Conservation (phyloP, 169 alveolate genomes). For the Eimeria tenella region DNA sequence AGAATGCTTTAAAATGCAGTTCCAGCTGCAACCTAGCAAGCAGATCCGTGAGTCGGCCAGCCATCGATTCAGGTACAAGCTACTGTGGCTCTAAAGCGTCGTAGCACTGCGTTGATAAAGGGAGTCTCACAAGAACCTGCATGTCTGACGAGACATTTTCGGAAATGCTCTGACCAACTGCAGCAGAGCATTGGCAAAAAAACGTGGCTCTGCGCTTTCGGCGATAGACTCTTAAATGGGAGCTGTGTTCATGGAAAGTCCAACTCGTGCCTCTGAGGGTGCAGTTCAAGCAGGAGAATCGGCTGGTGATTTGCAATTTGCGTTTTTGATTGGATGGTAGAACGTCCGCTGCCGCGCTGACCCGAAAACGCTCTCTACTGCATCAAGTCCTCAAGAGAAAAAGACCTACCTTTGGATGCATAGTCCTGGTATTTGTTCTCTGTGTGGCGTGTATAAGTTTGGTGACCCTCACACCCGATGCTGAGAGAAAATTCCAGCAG, state of each 20-base stretch:
- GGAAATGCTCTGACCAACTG: constrained; percentile 53
- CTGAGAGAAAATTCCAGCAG: constrained; percentile 30
- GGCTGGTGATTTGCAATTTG: too few species aligned
- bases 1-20: not conserved
- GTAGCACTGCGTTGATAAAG: not conserved
- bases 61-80: not conserved
- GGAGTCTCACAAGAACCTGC: constrained; percentile 18
- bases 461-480: constrained; percentile 61
- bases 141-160: constrained; percentile 57
- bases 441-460: constrained; percentile 37
- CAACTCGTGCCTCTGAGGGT: not conserved
- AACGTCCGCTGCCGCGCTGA: not conserved
- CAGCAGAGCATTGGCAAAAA: not conserved
- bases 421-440: constrained; percentile 68
- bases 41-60: not conserved
- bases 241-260: too few species aligned
- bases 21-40: too few species aligned
- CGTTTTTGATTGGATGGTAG: too few species aligned
- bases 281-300: not conserved
- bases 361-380: not conserved
- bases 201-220: not conserved
- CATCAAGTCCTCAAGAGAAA: not conserved
- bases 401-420: constrained; percentile 56
- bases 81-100: not conserved
- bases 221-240: not conserved